Evolutionary conservation across 768 basidiomycete genomes (phyloP), one percentile per base, ranked within the genome.

Genomic region (Leccinum barrowsii): DNA sequence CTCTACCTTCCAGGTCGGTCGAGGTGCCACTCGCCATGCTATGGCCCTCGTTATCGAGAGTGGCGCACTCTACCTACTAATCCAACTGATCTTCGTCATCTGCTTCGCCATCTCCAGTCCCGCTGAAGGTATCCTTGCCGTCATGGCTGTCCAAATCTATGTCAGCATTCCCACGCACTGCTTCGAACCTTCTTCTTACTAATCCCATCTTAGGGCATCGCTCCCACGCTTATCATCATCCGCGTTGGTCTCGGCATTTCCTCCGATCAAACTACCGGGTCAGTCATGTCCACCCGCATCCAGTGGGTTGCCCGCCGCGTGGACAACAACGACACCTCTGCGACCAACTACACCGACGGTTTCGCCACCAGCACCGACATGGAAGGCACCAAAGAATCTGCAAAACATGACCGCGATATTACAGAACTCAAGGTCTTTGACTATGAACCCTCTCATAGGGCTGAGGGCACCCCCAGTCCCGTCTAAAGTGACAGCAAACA

Each of bases 41-140:
- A 70, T 73, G 35, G 63, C 55, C 42, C 72, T 79, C 55, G 62
- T 78, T 58, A 53, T 79, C 55, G 77, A 78, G 63, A 75, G 76
- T 28, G 77, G 77, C 2, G 62, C 66, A 24, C 68, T 78, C 42
- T 79, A 76, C 64, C 69, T 78, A n/a, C 50, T 67, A 21, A 68
- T 68, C 48, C 78, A 80, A 50, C 57, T 80, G 42, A 42, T 76
- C n/a, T 76, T 78, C n/a, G 74, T 77, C 50, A 59, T 75, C 15
- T 69, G 78, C 28, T 71, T 77, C 51, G 70, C 78, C 21, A 55
- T 71, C 13, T 30, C 59, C 26, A 67, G 69, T 54, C 67, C 72
- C 7, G 75, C 78, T n/a, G 67, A 73, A 54, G 74, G 61, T 6
- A 67, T 80, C 47, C 58, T 74, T 15, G 75, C 62, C n/a, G 71